Base-by-base conservation (phyloP, 805 yeast species). In the Hyphopichia homilentoma region DNA sequence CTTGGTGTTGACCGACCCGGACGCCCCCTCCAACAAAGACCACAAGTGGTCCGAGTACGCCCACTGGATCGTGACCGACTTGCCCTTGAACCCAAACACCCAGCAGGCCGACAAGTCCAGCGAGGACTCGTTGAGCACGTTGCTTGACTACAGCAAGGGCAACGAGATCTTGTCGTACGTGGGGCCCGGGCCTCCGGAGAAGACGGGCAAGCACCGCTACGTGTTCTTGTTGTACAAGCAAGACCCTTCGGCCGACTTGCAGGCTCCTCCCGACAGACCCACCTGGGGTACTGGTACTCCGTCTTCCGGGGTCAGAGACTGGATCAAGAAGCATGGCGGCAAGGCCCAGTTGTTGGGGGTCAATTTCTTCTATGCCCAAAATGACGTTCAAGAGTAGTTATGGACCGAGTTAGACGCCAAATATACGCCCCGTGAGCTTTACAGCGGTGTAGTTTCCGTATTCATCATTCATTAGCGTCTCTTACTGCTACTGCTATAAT, bases 101-200 rank as follows among this genome's bases (percentile, higher is more conserved):
- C 27, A 31, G 16, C 36, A 36, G 16, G 13, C 23, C 16, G 42
- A 38, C 4, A 44, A 48, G 17, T 37, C 47, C n/a, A 54, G 69
- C 1, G 60, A 59, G n/a, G 38, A 58, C 19, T 54, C 40, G 24
- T 51, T 62, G 35, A 44, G 52, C 21, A 59, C 65, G 3, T 34
- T 52, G 11, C 37, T 64, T 38, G 69, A 65, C 40, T 50, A 45
- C 28, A 42, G 60, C n/a, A 48, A 51, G 33, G 72, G 69, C 28
- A 53, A 48, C 7, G 60, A 68, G 26, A 43, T 83, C 19, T 50
- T 78, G 27, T 64, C 78, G 5, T 87, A 88, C 57, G 51, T 62
- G 45, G 95, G 95, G 0, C 96, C 96, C 3, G 96, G 76, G 4
- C 96, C 96, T n/a, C 96, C 96, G 24, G 73, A 74, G 29, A 79